Evolutionary conservation across 495 filamentous ascomycete genomes (phyloP).

Genomic region (Podospora australis): DNA sequence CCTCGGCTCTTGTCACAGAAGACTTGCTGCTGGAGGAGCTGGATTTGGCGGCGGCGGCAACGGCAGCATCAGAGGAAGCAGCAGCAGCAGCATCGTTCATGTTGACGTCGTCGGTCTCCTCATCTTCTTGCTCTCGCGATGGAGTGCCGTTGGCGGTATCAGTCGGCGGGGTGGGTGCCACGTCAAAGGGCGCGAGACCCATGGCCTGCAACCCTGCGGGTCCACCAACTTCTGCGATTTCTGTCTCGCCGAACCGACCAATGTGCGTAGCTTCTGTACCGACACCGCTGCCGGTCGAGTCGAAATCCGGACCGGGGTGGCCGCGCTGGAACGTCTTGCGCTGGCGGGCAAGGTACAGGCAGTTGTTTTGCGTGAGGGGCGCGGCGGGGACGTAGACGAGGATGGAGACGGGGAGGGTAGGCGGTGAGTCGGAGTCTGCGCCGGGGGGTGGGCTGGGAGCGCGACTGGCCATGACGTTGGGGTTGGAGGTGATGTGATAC

Average conservation of each 20-base stretch:
- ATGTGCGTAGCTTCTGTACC: slow-evolving; percentile 40
- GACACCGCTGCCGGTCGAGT: slow-evolving; percentile 42
- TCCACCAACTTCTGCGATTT: slow-evolving; percentile 42
- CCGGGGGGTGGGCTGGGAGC: slow-evolving; percentile 27
- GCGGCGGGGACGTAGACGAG: slow-evolving; percentile 77
- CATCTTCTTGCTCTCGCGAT: too few species aligned
- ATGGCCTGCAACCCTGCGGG: slow-evolving; percentile 41
- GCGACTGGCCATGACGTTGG: slow-evolving; percentile 32
- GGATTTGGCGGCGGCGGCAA: background rate
- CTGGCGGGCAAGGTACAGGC: slow-evolving; percentile 69
- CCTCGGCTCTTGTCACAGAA: slow-evolving; percentile 34
- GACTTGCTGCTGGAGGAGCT: too few species aligned
- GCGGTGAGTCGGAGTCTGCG: slow-evolving; percentile 2
- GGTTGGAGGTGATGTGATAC: slow-evolving; percentile 42
- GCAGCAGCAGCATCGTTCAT: slow-evolving; percentile 15
- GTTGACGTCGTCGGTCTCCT: slow-evolving; percentile 21
- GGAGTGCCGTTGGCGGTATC: background rate
- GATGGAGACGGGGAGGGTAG: slow-evolving; percentile 23
- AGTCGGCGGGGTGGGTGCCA: slow-evolving; percentile 24
- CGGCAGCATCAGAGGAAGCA: slow-evolving; percentile 5
- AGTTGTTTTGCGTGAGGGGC: slow-evolving; percentile 73
- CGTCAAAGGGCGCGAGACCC: slow-evolving; percentile 42
- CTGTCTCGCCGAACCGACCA: slow-evolving; percentile 37
- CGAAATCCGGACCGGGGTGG: slow-evolving; percentile 65
- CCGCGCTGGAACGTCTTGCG: slow-evolving; percentile 63